Evolutionary conservation across 768 basidiomycete genomes (phyloP), one percentile per base, ranked within the genome.

Genomic region (Lentinula aciculospora): DNA sequence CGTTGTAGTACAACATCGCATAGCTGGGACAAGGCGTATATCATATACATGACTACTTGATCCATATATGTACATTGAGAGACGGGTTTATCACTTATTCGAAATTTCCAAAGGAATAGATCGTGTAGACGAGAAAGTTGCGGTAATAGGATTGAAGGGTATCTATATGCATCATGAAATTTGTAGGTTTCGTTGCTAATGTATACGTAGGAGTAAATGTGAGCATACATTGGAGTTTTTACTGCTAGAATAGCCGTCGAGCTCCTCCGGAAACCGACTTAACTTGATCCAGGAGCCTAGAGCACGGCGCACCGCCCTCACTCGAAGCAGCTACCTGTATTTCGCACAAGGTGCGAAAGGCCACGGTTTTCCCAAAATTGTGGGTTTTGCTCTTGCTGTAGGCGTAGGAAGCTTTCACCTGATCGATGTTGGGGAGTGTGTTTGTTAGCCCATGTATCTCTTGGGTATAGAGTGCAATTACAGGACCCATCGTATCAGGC

Each of bases 341-440:
- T 4, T 44, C 50, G 60, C 83, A 84, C 1, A 88, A 62, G 1
- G 73, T 72, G 15, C 60, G 63, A 61, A 82, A 86, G 0, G 86
- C 85, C 31, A 87, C 76, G 0, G 62, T 61, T 63, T 85, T 85
- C 0, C 70, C 84, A 55, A 88, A 85, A 0, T 8, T 56, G 7
- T 61, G 29, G 1, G 60, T 60, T 39, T 39, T 37, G 9, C 51
- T 36, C n/a, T 62, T 53, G 0, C 4, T 32, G 55, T 81, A 81
- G 0, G 87, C 85, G 39, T 73, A 82, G 0, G 86, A 86, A 0
- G 85, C 84, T 63, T 82, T 84, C 23, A 85, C 63, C 48, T 78
- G 68, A 6, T 77, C 72, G 21, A 77, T 45, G 37, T 74, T 72
- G 2, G 37, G 64, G 63, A 3, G 34, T 53, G 68, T 66, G 13